Percentiles rank a stretch among this genome's conserved stretches.
phyloP scores from a whole-genome alignment of 495 filamentous ascomycete genomes.

The Trichoderma orchidacearum region DNA sequence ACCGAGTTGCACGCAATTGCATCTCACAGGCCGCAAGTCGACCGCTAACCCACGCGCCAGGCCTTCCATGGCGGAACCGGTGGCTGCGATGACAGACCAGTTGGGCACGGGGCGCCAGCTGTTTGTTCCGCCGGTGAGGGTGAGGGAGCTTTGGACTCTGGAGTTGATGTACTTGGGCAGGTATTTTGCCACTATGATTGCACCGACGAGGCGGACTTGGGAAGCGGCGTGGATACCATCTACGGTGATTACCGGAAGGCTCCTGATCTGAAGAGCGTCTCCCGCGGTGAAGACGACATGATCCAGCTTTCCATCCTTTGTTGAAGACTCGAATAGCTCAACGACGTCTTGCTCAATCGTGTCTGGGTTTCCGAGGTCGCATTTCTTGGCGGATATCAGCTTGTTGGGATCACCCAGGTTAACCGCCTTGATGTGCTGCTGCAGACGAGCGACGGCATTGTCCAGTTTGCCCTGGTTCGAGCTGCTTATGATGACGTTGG shows the following conservation, averaged over 20 bases:
- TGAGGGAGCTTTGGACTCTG: slow-evolving; percentile 29
- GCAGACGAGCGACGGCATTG: slow-evolving; percentile 23
- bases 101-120: slow-evolving; percentile 27
- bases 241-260: slow-evolving; percentile 23
- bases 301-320: slow-evolving; percentile 26
- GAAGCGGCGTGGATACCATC: slow-evolving; percentile 20
- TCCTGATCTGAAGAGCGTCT: slow-evolving; percentile 20
- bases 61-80: slow-evolving; percentile 22
- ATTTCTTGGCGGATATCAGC: slow-evolving; percentile 19
- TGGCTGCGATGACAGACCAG: slow-evolving; percentile 30
- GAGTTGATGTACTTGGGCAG: slow-evolving; percentile 28
- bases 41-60: slow-evolving; percentile 39
- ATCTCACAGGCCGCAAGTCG: slow-evolving; percentile 42
- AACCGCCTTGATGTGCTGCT: slow-evolving; percentile 14
- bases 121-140: slow-evolving; percentile 38
- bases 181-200: slow-evolving; percentile 39
- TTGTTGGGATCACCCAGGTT: slow-evolving; percentile 13
- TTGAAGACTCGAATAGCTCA: slow-evolving; percentile 26
- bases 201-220: slow-evolving; percentile 38
- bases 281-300: slow-evolving; percentile 52
- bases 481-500: slow-evolving; percentile 38
- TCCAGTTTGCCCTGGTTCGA: slow-evolving; percentile 30
- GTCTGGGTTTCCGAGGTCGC: slow-evolving; percentile 32
- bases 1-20: slow-evolving; percentile 46
- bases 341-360: slow-evolving; percentile 32